Evolutionary conservation across 2,329 filamentous ascomycete genomes (phyloP).

Genomic region (Dactylonectria macrodidyma): DNA sequence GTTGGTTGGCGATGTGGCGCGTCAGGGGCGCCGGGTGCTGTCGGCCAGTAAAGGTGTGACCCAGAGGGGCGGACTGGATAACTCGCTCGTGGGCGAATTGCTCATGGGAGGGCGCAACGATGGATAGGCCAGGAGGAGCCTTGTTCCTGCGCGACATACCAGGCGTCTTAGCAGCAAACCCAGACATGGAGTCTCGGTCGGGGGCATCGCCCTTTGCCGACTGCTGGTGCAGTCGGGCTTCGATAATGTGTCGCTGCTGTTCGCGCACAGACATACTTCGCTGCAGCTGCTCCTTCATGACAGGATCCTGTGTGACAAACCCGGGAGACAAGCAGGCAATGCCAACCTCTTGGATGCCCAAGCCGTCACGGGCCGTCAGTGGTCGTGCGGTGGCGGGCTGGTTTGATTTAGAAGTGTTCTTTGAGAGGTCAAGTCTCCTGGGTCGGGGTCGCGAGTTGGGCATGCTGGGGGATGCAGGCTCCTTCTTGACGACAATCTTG

Average conservation of each 20-base stretch:
- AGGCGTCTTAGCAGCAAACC: slow-evolving; percentile 78
- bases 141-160: slow-evolving; percentile 82
- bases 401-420: slow-evolving; percentile 68
- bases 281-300: slow-evolving; percentile 95
- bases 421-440: slow-evolving; percentile 83
- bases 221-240: slow-evolving; percentile 89
- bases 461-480: slow-evolving; percentile 89
- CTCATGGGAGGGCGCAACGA: slow-evolving; percentile 93
- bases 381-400: slow-evolving; percentile 77
- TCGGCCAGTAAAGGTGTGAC: slow-evolving; percentile 95
- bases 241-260: slow-evolving; percentile 95
- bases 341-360: slow-evolving; percentile 92
- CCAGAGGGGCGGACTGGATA: slow-evolving; percentile 94
- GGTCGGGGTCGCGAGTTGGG: slow-evolving; percentile 81
- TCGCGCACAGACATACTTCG: slow-evolving; percentile 94
- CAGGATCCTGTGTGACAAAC: slow-evolving; percentile 96
- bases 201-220: slow-evolving; percentile 83
- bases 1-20: slow-evolving; percentile 84
- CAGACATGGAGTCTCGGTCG: slow-evolving; percentile 65
- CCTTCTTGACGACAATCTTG: slow-evolving; percentile 96
- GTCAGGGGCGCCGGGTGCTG: slow-evolving; percentile 83
- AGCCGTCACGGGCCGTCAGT: slow-evolving; percentile 82
- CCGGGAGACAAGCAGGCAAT: slow-evolving; percentile 95
- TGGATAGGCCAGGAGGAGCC: slow-evolving; percentile 90
- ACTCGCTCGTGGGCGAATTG: slow-evolving; percentile 95